Evolutionary conservation across 768 basidiomycete genomes (phyloP).

Genomic region (Clavulina sp.): DNA sequence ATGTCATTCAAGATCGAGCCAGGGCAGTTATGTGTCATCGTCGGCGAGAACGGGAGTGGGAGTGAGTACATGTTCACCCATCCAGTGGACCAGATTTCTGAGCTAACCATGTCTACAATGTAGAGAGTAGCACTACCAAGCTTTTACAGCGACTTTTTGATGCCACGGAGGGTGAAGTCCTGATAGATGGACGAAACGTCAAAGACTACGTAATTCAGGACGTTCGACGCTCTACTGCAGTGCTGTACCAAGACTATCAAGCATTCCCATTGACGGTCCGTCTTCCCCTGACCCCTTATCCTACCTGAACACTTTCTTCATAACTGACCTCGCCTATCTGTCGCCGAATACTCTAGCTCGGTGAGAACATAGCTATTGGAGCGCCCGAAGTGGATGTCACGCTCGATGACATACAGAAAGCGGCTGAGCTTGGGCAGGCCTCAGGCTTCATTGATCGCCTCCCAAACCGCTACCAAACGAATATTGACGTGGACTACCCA

Average conservation of each 20-base stretch:
- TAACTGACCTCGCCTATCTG: neutral
- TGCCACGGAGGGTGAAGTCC: slow-evolving; percentile 18
- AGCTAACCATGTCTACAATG: neutral
- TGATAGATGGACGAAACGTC: slow-evolving; percentile 25
- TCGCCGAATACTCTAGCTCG: slow-evolving; percentile 9
- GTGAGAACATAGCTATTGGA: slow-evolving; percentile 27
- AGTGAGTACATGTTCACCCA: neutral
- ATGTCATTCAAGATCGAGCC: slow-evolving; percentile 25
- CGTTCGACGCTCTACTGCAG: slow-evolving; percentile 25
- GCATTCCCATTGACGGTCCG: slow-evolving; percentile 21
- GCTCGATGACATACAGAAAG: slow-evolving; percentile 7
- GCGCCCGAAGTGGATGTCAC: slow-evolving; percentile 12
- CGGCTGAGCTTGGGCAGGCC: slow-evolving; percentile 8
- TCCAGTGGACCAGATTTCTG: neutral
- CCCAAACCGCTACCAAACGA: slow-evolving; percentile 6
- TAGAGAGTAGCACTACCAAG: slow-evolving; percentile 19
- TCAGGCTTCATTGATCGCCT: slow-evolving; percentile 11
- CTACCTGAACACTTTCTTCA: neutral
- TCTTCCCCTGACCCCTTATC: neutral
- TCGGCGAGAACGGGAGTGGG: slow-evolving; percentile 37
- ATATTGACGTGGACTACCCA: slow-evolving; percentile 19
- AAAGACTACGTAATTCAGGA: slow-evolving; percentile 17
- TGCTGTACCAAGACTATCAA: slow-evolving; percentile 25
- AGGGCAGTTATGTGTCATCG: slow-evolving; percentile 36
- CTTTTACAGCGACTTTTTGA: slow-evolving; percentile 16